Conservation (phyloP, 306 rosid genomes). For the Lathyrus oleraceus region DNA sequence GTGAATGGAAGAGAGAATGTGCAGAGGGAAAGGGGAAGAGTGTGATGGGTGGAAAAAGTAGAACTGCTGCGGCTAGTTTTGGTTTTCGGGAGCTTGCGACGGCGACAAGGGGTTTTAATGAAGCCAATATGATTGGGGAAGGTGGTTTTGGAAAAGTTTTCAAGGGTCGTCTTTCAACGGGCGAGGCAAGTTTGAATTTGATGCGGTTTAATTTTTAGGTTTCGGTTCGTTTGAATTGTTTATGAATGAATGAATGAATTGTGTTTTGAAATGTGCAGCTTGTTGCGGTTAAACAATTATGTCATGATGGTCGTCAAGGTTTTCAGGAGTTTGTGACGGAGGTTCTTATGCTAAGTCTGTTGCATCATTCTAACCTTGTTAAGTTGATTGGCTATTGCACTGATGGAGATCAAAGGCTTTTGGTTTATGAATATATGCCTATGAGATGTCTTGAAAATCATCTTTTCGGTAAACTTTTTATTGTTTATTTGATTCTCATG, state of each 20-base stretch:
- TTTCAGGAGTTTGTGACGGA: slow-evolving; percentile 89
- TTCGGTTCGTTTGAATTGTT: background rate
- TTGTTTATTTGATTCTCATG: slow-evolving; percentile 9
- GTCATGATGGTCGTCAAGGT: slow-evolving; percentile 84
- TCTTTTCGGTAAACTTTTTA: slow-evolving; percentile 61
- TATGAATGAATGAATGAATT: background rate
- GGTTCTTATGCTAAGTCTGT: slow-evolving; percentile 93
- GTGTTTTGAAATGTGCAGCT: slow-evolving; percentile 44
- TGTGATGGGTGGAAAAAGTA: slow-evolving; percentile 28
- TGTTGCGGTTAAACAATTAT: slow-evolving; percentile 86
- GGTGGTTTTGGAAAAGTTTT: slow-evolving; percentile 97
- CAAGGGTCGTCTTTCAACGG: slow-evolving; percentile 80
- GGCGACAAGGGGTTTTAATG: slow-evolving; percentile 68
- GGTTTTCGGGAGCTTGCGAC: slow-evolving; percentile 78
- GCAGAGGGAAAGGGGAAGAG: slow-evolving; percentile 35
- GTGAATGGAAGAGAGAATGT: slow-evolving; percentile 43
- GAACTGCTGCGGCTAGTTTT: slow-evolving; percentile 45
- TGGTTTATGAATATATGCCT: slow-evolving; percentile 87
- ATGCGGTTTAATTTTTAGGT: background rate
- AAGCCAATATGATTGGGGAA: slow-evolving; percentile 83
- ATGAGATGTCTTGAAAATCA: slow-evolving; percentile 84
- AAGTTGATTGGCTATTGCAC: slow-evolving; percentile 94
- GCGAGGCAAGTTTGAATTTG: slow-evolving; percentile 38
- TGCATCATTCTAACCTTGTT: slow-evolving; percentile 87
- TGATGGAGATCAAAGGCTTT: slow-evolving; percentile 90